Evolutionary conservation across 257 asterid species (phyloP).

Genomic region (Penstemon newberryi): DNA sequence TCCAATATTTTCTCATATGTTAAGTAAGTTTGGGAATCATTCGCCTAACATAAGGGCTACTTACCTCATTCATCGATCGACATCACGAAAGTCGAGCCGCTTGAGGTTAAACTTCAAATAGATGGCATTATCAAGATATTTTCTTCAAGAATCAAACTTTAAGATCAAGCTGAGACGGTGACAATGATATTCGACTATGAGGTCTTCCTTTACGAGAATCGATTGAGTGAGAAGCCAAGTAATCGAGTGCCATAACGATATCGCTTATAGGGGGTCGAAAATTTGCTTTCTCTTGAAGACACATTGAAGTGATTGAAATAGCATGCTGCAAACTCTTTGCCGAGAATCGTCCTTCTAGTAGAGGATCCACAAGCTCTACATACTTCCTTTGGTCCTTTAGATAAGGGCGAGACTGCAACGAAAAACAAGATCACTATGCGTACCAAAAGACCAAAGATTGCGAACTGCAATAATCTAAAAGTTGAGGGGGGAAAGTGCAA

Average conservation of each 20-base stretch:
- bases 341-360: slow-evolving; percentile 58
- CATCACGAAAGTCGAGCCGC: not conserved
- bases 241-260: slow-evolving; percentile 77
- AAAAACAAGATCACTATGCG: not conserved
- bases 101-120: slow-evolving; percentile 25
- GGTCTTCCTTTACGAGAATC: slow-evolving; percentile 37
- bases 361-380: slow-evolving; percentile 67
- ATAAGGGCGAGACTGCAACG: slow-evolving; percentile 63
- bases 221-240: slow-evolving; percentile 58
- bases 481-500: not conserved
- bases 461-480: not conserved
- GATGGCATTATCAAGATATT: slow-evolving; percentile 23
- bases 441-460: not conserved
- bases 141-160: slow-evolving; percentile 31
- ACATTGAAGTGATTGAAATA: slow-evolving; percentile 77
- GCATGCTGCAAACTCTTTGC: slow-evolving; percentile 72
- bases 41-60: not conserved
- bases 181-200: slow-evolving; percentile 34
- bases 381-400: slow-evolving; percentile 61
- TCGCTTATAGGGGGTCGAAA: slow-evolving; percentile 71
- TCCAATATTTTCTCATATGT: not conserved
- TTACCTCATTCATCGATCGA: not conserved
- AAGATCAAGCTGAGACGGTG: slow-evolving; percentile 42
- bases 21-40: slow-evolving; percentile 5
- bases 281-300: slow-evolving; percentile 79